Evolutionary conservation across 345 rosid genomes (phyloP).

Genomic region (Brassica incana): DNA sequence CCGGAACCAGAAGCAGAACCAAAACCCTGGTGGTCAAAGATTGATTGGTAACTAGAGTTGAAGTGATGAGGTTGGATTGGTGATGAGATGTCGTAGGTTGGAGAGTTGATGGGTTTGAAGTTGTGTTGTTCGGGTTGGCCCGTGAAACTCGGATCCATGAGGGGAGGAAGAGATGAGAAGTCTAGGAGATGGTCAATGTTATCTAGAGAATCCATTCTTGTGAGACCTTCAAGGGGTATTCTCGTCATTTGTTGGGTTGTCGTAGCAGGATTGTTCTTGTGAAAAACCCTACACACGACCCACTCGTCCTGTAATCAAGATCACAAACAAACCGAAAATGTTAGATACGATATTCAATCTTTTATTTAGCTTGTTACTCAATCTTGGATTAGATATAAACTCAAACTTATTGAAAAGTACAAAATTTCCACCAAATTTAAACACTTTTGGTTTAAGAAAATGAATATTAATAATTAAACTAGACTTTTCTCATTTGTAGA

Average conservation of each 20-base stretch:
- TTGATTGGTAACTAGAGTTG: constrained; percentile 24
- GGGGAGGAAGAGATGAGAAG: constrained; percentile 43
- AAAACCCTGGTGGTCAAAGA: constrained; percentile 27
- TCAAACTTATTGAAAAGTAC: constrained; percentile 25
- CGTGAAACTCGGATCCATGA: constrained; percentile 34
- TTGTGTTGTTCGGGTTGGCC: constrained; percentile 25
- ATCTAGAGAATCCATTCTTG: constrained; percentile 37
- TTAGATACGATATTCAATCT: constrained; percentile 18
- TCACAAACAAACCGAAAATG: not conserved
- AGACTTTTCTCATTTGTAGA: constrained; percentile 3
- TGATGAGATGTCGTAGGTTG: constrained; percentile 27
- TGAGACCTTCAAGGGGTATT: constrained; percentile 34
- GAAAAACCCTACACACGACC: constrained; percentile 95
- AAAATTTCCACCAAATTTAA: constrained; percentile 19
- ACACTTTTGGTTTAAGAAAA: constrained; percentile 30
- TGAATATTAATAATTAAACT: constrained; percentile 12
- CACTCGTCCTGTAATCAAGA: constrained; percentile 77
- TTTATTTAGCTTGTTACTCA: constrained; percentile 9
- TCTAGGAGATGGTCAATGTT: constrained; percentile 41
- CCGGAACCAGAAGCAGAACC: constrained; percentile 24
- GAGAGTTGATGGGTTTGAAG: constrained; percentile 36
- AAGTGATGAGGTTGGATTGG: constrained; percentile 20
- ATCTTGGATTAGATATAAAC: constrained; percentile 20
- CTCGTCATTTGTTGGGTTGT: constrained; percentile 35
- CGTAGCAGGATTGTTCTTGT: constrained; percentile 55